These are phyloP conservation scores for Sporothrix euskadiensis DNA, from an alignment of 2,329 filamentous ascomycete genomes.

Conservation along the genomic window DNA sequence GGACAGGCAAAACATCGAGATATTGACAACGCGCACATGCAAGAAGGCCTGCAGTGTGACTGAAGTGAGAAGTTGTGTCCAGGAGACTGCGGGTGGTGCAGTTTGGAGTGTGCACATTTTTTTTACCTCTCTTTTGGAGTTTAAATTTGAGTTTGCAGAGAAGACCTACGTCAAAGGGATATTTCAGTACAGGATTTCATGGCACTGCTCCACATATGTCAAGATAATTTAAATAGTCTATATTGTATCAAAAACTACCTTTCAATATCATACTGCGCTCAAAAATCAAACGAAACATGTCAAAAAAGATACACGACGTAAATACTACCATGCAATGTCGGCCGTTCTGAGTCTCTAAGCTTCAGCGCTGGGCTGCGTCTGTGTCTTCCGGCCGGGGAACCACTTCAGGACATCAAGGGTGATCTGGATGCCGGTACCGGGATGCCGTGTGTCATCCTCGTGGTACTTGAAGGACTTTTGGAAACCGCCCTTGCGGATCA, in stretches of 20 bases:
- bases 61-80: neutral
- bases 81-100: neutral
- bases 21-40: neutral
- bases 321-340: neutral
- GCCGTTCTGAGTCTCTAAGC: neutral
- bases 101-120: neutral
- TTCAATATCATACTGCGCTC: neutral
- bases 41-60: constrained; percentile 8
- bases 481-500: constrained; percentile 60
- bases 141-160: neutral
- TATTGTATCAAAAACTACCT: neutral
- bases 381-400: constrained; percentile 29
- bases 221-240: neutral
- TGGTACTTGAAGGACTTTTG: constrained; percentile 46
- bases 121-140: neutral
- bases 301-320: neutral
- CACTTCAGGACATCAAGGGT: constrained; percentile 35
- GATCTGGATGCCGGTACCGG: constrained; percentile 19
- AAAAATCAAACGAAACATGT: neutral
- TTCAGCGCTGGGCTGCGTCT: neutral
- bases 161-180: too few species aligned
- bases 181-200: neutral
- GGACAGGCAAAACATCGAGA: neutral
- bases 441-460: constrained; percentile 34
- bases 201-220: neutral